Conservation (phyloP, 768 basidiomycete species). For the Royoungia palumana region DNA sequence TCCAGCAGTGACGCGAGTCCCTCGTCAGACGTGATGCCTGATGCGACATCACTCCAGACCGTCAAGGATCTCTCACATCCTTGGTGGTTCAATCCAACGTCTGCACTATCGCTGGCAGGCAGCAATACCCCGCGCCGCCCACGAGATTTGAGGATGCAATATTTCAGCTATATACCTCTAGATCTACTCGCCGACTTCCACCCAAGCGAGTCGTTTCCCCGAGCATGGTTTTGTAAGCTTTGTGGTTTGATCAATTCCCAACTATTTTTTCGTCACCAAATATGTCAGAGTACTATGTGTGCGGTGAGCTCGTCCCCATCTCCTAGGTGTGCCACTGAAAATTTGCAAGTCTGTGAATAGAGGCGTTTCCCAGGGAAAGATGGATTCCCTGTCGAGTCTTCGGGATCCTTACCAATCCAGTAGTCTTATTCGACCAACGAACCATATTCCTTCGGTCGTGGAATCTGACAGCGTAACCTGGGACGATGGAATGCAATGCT, state of each 20-base stretch:
- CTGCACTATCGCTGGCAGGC: background rate
- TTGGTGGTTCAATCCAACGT: constrained; percentile 24
- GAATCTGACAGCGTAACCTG: constrained; percentile 13
- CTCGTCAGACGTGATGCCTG: background rate
- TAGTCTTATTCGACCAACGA: constrained; percentile 16
- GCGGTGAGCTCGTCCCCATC: constrained; percentile 27
- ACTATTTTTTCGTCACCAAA: constrained; percentile 42
- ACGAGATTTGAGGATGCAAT: constrained; percentile 25
- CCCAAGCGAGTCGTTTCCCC: constrained; percentile 35
- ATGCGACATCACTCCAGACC: background rate
- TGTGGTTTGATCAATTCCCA: constrained; percentile 53
- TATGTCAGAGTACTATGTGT: constrained; percentile 42
- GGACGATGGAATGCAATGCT: constrained; percentile 32
- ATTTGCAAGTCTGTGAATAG: constrained; percentile 7
- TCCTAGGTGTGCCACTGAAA: constrained; percentile 9
- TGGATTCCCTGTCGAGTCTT: constrained; percentile 20
- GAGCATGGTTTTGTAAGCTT: constrained; percentile 46
- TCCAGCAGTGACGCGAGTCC: constrained; percentile 4
- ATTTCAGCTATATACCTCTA: constrained; percentile 28
- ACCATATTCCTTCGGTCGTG: constrained; percentile 18
- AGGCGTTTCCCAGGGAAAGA: constrained; percentile 11
- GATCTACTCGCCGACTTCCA: constrained; percentile 30
- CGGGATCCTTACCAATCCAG: constrained; percentile 17
- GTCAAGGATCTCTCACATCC: constrained; percentile 8
- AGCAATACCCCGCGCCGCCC: constrained; percentile 18